phyloP scores from a whole-genome alignment of 2,329 filamentous ascomycete genomes.

The Aspergillus transmontanensis region DNA sequence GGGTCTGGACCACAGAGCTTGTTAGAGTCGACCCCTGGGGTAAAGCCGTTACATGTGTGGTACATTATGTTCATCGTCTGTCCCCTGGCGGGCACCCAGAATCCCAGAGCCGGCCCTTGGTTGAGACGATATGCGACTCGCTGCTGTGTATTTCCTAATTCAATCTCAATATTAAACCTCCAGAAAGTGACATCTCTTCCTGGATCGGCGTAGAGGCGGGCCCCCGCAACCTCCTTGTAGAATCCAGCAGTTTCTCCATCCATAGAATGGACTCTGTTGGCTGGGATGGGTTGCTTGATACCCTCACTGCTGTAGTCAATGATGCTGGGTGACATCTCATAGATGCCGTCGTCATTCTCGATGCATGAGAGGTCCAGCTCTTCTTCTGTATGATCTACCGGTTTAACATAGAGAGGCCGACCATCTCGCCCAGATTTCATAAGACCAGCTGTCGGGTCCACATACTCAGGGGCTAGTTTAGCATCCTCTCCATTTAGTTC shows the following conservation, averaged over 20 bases:
- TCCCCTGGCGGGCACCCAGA: conserved; percentile 86
- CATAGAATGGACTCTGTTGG: conserved; percentile 46
- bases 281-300: conserved; percentile 47
- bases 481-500: conserved; percentile 64
- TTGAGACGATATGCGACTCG: conserved; percentile 97
- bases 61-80: conserved; percentile 99
- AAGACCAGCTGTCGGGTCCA: conserved; percentile 86
- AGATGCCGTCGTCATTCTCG: conserved; percentile 81
- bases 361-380: conserved; percentile 74
- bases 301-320: conserved; percentile 43
- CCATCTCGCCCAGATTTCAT: conserved; percentile 83
- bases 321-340: conserved; percentile 63
- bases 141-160: conserved; percentile 75
- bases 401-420: conserved; percentile 82
- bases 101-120: conserved; percentile 80
- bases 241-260: conserved; percentile 83
- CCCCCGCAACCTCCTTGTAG: conserved; percentile 80
- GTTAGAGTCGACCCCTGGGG: conserved; percentile 73
- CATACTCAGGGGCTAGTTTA: conserved; percentile 71
- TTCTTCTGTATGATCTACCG: conserved; percentile 82
- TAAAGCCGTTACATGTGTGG: conserved; percentile 96
- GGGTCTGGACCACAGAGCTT: conserved; percentile 90
- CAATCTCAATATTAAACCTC: conserved; percentile 93
- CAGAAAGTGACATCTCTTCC: conserved; percentile 93
- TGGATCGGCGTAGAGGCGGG: conserved; percentile 78